Evolutionary conservation across 1,139 yeast species (phyloP).

Genomic region (Debaryomyces nepalensis): DNA sequence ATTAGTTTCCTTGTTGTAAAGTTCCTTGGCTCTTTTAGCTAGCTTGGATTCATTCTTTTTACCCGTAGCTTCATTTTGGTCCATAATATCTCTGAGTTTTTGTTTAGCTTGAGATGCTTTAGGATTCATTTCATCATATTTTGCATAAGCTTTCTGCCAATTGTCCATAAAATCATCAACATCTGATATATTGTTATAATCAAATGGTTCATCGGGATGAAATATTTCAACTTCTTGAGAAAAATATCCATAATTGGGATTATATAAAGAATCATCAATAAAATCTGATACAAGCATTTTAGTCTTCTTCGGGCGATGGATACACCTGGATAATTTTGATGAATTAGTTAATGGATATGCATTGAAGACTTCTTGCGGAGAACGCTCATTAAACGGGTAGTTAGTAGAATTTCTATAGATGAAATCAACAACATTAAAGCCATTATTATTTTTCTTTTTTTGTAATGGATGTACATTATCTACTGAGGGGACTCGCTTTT

Average conservation of each 20-base stretch:
- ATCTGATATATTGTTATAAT: slow-evolving; percentile 60
- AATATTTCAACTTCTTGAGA: slow-evolving; percentile 78
- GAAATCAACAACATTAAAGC: slow-evolving; percentile 40
- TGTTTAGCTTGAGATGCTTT: slow-evolving; percentile 19
- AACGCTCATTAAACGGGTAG: slow-evolving; percentile 45
- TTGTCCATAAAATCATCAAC: slow-evolving; percentile 71
- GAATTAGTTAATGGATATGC: slow-evolving; percentile 48
- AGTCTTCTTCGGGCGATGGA: slow-evolving; percentile 59
- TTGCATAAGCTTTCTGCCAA: slow-evolving; percentile 71
- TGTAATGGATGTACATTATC: slow-evolving; percentile 36
- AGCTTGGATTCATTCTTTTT: slow-evolving; percentile 30
- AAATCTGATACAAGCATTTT: slow-evolving; percentile 79
- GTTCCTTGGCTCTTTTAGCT: slow-evolving; percentile 39
- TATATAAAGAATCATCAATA: slow-evolving; percentile 83
- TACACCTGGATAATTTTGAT: slow-evolving; percentile 48
- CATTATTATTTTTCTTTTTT: slow-evolving; percentile 19
- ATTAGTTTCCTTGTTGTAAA: slow-evolving; percentile 36
- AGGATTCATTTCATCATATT: slow-evolving; percentile 47
- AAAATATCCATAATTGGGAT: slow-evolving; percentile 83
- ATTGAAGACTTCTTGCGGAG: slow-evolving; percentile 48
- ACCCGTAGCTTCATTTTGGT: slow-evolving; percentile 20
- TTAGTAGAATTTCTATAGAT: slow-evolving; percentile 49
- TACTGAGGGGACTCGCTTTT: neutral
- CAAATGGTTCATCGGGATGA: slow-evolving; percentile 63
- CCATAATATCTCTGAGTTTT: slow-evolving; percentile 22